Evolutionary conservation across 805 yeast species (phyloP).

Genomic region (Myxozyma vanderwaltii): DNA sequence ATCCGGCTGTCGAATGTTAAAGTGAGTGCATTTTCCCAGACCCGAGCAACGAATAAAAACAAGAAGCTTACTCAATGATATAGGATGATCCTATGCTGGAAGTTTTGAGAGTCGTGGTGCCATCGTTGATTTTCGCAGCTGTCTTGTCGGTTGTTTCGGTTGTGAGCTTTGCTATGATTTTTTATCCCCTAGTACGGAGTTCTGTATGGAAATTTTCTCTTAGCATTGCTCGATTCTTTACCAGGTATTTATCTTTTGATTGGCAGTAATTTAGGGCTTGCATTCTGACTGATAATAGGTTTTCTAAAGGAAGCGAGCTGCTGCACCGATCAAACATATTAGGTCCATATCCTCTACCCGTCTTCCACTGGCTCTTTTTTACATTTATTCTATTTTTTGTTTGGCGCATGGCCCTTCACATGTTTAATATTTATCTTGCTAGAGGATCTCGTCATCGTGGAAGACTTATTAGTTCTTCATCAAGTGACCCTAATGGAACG

Average conservation of each 20-base stretch:
- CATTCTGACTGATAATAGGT: slow-evolving; percentile 2
- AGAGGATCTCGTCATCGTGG: slow-evolving; percentile 44
- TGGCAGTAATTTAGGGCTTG: background rate
- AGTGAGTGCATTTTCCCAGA: slow-evolving; percentile 10
- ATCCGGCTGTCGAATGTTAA: slow-evolving; percentile 17
- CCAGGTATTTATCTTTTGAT: background rate
- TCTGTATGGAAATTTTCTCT: slow-evolving; percentile 26
- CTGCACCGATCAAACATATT: slow-evolving; percentile 27
- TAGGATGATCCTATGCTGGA: slow-evolving; percentile 27
- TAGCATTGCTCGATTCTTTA: slow-evolving; percentile 1
- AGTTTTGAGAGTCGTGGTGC: background rate
- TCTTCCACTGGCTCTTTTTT: slow-evolving; percentile 26
- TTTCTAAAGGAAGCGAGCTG: slow-evolving; percentile 12
- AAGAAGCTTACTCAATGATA: background rate
- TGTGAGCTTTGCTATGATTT: background rate
- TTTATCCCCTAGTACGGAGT: slow-evolving; percentile 24
- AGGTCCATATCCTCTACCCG: slow-evolving; percentile 28
- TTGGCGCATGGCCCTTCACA: slow-evolving; percentile 36
- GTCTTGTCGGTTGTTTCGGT: background rate
- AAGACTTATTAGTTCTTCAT: slow-evolving; percentile 36
- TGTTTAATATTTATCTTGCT: slow-evolving; percentile 42
- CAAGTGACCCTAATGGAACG: slow-evolving; percentile 44
- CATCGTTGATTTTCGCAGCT: background rate
- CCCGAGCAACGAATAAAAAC: no score
- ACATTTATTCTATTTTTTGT: slow-evolving; percentile 22